Conservation (phyloP, 179 eudicot species). For the Beta macrorhiza region DNA sequence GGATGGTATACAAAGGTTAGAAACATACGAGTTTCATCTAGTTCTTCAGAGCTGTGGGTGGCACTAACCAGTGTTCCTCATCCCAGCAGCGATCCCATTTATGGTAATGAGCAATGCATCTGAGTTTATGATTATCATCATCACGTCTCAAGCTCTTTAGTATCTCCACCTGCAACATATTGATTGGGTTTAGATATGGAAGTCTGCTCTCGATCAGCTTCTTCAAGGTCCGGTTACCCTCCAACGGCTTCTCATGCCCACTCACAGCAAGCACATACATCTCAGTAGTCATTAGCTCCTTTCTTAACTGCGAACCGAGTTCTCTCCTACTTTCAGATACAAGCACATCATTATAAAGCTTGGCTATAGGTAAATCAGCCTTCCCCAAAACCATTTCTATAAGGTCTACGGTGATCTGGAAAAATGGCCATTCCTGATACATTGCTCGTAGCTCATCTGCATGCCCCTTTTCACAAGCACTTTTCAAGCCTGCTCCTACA, state of each 20-base stretch:
- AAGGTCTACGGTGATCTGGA: conserved; percentile 72
- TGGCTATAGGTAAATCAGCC: conserved; percentile 67
- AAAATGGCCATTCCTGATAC: conserved; percentile 94
- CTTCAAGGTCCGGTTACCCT: conserved; percentile 57
- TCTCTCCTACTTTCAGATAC: conserved; percentile 53
- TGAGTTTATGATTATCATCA: conserved; percentile 55
- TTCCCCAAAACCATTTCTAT: conserved; percentile 91
- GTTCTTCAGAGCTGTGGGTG: background rate
- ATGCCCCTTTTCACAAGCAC: conserved; percentile 69
- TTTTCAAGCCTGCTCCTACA: conserved; percentile 77
- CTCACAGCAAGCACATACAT: conserved; percentile 58
- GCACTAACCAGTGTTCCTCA: conserved; percentile 84
- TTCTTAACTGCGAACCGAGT: conserved; percentile 66
- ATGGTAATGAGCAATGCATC: conserved; percentile 75
- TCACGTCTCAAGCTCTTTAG: conserved; percentile 72
- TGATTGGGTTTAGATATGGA: conserved; percentile 76
- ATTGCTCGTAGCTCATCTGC: conserved; percentile 63
- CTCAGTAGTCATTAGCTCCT: conserved; percentile 58
- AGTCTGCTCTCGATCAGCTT: conserved; percentile 76
- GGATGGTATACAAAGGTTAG: background rate
- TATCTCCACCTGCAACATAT: conserved; percentile 89
- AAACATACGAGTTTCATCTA: background rate
- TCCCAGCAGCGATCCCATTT: conserved; percentile 93
- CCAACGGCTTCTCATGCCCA: conserved; percentile 69
- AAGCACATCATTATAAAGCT: conserved; percentile 71